Evolutionary conservation across 208 protist genomes (phyloP).

Genomic region (Tetramitus jugosus): DNA sequence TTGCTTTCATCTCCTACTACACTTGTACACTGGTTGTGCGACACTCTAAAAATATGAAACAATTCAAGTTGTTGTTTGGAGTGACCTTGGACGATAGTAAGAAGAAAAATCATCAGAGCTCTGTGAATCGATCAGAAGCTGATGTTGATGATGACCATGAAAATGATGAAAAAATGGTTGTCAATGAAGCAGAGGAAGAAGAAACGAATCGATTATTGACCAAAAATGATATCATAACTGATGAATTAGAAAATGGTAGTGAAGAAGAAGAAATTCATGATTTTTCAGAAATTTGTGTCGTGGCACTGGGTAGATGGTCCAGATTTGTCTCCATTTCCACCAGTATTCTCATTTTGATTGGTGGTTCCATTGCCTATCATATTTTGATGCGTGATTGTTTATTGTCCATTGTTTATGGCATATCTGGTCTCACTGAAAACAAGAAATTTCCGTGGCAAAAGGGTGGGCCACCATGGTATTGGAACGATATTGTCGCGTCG

Average conservation of each 20-base stretch:
- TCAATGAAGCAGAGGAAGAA: not conserved
- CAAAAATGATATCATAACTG: not conserved
- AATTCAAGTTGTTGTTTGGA: too few relatives aligned
- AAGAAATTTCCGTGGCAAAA: not conserved
- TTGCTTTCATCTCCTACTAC: constrained; percentile 13
- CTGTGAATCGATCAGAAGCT: too few relatives aligned
- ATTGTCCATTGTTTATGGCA: not conserved
- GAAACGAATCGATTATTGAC: not conserved
- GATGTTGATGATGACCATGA: too few relatives aligned
- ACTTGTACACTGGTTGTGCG: not conserved
- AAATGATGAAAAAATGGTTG: too few relatives aligned
- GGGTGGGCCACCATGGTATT: not conserved
- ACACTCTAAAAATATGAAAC: not conserved
- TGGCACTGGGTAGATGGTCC: constrained; percentile 5
- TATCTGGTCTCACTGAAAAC: not conserved
- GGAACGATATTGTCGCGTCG: not conserved
- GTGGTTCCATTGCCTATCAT: constrained; percentile 8
- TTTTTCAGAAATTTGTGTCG: constrained; percentile 17
- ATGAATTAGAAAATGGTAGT: too few relatives aligned
- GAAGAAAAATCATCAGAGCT: too few relatives aligned
- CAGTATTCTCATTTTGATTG: constrained; percentile 13
- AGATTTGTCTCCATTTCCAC: not conserved
- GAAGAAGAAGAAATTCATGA: too few relatives aligned
- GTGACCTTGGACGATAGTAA: too few relatives aligned
- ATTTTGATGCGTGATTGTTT: constrained; percentile 17